Conservation (phyloP, 805 yeast species). For the Spathaspora arborariae region DNA sequence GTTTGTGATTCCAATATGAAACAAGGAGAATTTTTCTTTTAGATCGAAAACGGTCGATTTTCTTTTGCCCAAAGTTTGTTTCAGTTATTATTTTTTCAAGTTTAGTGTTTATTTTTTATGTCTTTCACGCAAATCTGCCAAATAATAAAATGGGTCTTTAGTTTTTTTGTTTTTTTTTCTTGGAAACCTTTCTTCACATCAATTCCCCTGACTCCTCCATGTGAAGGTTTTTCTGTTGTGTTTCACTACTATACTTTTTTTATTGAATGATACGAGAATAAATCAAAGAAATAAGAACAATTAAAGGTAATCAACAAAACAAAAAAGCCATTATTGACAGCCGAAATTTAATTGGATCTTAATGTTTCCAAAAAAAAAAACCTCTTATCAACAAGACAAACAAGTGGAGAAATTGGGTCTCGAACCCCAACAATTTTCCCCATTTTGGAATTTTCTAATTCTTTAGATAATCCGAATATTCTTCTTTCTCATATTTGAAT, state of each 20-base stretch:
- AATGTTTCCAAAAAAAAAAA: background rate
- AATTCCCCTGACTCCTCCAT: background rate
- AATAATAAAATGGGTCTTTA: background rate
- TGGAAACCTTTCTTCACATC: background rate
- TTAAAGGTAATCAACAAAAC: background rate
- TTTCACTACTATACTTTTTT: background rate
- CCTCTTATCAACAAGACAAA: background rate
- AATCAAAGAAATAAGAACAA: background rate
- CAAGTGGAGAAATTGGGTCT: background rate
- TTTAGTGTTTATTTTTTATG: slow-evolving; percentile 1
- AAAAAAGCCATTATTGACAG: background rate
- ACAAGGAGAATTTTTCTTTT: background rate
- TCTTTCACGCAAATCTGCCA: background rate
- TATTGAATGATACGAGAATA: background rate
- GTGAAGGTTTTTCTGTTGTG: no score
- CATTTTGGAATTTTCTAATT: background rate
- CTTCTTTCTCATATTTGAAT: background rate
- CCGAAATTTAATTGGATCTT: background rate
- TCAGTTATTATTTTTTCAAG: background rate
- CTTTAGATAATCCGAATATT: background rate
- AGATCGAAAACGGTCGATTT: background rate
- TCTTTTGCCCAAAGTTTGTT: background rate
- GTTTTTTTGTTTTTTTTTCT: no score
- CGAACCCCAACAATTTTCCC: slow-evolving; percentile 1
- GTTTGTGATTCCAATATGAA: background rate